Base-by-base conservation (phyloP, 306 rosid genomes). In the Oxytropis ochrocephala region DNA sequence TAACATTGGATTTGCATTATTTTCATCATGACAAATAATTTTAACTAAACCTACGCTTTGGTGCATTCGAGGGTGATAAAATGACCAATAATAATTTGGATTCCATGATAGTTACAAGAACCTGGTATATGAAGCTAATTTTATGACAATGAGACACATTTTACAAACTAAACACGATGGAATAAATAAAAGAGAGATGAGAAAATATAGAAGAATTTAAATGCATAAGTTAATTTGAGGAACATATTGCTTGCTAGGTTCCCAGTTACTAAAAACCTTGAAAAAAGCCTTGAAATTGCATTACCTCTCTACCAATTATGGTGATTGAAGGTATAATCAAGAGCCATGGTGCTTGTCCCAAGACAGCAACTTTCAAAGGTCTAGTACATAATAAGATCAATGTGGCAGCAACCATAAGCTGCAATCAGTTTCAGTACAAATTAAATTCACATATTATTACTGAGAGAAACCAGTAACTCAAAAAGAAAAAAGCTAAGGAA, bases 361-460 rank as follows among this genome's bases (percentile, higher is more conserved):
- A 85, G 30, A 63, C 48, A 35, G 77, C 76, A 69, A 86, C 82
- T 65, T 86, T 88, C 73, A 86, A 67, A 49, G 98, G 97, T 81
- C 83, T 81, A 69, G 93, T 86, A 73, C 98, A 93, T 64, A 90
- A 85, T 53, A 93, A 82, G 75, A 93, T 84, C 87, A 93, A 85
- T 11, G 98, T 85, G 30, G 97, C 86, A 63, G 97, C 96, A 70
- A 93, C 97, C 98, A 93, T 93, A 73, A 93, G 98, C 98, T 92
- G 98, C 82, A 80, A 69, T 69, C 13, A 72, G 51, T 38, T 72
- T 63, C 17, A 69, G 52, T n/a, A 76, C 30, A 38, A 69, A 75
- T 47, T 41, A 69, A 64, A 77, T 73, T 62, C 36, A 53, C 21
- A 65, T 54, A 53, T 11, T 54, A 53, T 11, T 38, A 63, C 49